These are phyloP conservation scores for Fomes fomentarius DNA, from an alignment of 1,284 basidiomycete species.

Conservation along the genomic window DNA sequence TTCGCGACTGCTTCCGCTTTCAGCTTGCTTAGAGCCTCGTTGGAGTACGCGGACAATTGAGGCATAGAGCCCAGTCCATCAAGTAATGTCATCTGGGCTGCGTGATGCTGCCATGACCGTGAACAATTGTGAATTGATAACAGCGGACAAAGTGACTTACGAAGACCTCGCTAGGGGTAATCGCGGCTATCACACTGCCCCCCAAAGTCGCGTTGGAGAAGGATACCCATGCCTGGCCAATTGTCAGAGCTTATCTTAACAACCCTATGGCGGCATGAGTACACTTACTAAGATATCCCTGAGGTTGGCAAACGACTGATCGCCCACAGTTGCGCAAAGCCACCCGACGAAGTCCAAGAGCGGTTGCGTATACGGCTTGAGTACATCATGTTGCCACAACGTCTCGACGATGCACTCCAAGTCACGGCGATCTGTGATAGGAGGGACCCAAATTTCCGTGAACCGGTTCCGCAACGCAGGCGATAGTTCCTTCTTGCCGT, in stretches of 20 bases:
- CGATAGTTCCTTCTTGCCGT: slow-evolving; percentile 98
- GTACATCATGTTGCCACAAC: slow-evolving; percentile 67
- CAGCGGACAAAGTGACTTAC: slow-evolving; percentile 59
- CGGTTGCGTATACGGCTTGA: slow-evolving; percentile 62
- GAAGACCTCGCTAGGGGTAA: slow-evolving; percentile 63
- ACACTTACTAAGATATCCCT: slow-evolving; percentile 86
- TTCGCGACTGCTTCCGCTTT: slow-evolving; percentile 51
- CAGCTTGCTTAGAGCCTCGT: slow-evolving; percentile 49
- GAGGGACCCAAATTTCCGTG: slow-evolving; percentile 99
- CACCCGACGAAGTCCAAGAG: slow-evolving; percentile 87
- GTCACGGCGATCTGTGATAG: slow-evolving; percentile 79
- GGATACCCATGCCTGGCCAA: slow-evolving; percentile 84
- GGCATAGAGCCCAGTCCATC: slow-evolving; percentile 84
- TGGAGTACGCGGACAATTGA: slow-evolving; percentile 62
- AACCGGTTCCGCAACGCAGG: slow-evolving; percentile 97
- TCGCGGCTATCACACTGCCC: slow-evolving; percentile 35
- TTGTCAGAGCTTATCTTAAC: not conserved
- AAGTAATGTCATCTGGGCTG: slow-evolving; percentile 84
- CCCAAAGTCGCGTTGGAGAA: slow-evolving; percentile 78
- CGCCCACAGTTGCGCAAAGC: slow-evolving; percentile 71
- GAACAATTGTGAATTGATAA: not conserved
- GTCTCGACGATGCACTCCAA: slow-evolving; percentile 79
- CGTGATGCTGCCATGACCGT: slow-evolving; percentile 67
- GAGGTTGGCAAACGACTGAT: slow-evolving; percentile 73
- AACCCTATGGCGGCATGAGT: not conserved